These are phyloP conservation scores for Pythium chondricola DNA, from an alignment of 352 stramenopile species.

Conservation along the genomic window DNA sequence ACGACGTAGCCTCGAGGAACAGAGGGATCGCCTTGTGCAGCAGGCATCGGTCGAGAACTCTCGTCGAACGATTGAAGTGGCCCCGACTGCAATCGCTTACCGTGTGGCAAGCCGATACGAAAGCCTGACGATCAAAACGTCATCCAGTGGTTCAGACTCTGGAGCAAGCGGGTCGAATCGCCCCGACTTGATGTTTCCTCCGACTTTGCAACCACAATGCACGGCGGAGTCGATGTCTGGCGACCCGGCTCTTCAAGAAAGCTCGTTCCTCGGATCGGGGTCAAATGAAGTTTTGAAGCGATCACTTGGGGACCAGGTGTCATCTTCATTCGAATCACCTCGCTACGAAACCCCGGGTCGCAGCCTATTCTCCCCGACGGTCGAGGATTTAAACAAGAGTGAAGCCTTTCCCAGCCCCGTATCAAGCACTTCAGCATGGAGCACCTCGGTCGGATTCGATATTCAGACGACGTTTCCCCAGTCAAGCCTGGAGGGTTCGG, in stretches of 20 bases:
- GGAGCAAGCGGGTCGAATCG: neutral
- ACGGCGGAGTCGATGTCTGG: too few relatives aligned
- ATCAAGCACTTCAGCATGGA: slow-evolving; percentile 4
- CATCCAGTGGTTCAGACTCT: neutral
- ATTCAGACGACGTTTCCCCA: too few relatives aligned
- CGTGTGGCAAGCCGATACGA: slow-evolving; percentile 12
- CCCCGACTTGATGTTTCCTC: slow-evolving; percentile 4
- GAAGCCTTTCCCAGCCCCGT: slow-evolving; percentile 9
- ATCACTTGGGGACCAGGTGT: neutral
- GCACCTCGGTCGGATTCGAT: neutral
- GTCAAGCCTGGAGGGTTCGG: slow-evolving; percentile 1
- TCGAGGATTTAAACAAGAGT: slow-evolving; percentile 11
- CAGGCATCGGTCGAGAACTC: too few relatives aligned
- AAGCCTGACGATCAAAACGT: slow-evolving; percentile 13
- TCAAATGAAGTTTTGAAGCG: neutral
- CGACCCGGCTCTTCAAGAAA: too few relatives aligned
- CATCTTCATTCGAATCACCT: slow-evolving; percentile 11
- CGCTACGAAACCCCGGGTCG: slow-evolving; percentile 11
- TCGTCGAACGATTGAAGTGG: too few relatives aligned
- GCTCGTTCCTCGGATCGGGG: too few relatives aligned
- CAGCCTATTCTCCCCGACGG: slow-evolving; percentile 20
- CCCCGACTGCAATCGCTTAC: too few relatives aligned
- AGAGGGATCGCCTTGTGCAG: slow-evolving; percentile 5
- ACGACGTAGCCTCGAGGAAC: slow-evolving; percentile 9
- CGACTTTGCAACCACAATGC: slow-evolving; percentile 4